Conservation (phyloP, 2,329 filamentous ascomycete genomes). For the Trichoderma sp. region DNA sequence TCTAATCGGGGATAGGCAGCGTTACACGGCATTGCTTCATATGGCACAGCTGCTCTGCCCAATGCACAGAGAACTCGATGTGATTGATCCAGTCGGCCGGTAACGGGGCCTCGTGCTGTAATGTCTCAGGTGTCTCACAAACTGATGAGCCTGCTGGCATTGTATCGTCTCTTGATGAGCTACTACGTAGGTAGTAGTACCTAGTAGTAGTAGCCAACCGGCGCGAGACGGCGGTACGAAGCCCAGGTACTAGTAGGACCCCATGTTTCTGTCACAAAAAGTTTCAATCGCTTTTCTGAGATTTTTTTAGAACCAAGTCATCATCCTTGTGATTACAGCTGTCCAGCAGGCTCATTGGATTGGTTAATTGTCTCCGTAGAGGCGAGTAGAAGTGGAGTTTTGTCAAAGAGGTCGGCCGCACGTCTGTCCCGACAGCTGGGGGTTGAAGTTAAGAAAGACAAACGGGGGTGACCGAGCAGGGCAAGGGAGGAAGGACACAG, state of each 20-base stretch:
- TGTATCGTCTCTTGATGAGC: background rate
- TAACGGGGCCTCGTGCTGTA: background rate
- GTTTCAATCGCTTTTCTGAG: background rate
- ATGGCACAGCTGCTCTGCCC: background rate
- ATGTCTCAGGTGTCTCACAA: constrained; percentile 12
- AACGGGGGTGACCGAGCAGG: background rate
- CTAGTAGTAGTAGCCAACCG: background rate
- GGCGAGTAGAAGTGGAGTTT: constrained; percentile 5
- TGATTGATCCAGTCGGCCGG: constrained; percentile 9
- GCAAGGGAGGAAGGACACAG: constrained; percentile 1
- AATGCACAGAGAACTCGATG: background rate
- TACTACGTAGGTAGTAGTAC: too few species aligned
- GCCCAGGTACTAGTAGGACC: background rate
- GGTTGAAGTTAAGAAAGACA: constrained; percentile 5
- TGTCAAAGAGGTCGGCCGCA: constrained; percentile 14
- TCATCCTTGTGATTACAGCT: constrained; percentile 2
- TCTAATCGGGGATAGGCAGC: constrained; percentile 16
- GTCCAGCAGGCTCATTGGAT: background rate
- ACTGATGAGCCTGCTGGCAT: background rate
- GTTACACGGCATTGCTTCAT: constrained; percentile 14
- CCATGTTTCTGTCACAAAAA: constrained; percentile 16
- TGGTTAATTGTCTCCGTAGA: constrained; percentile 16
- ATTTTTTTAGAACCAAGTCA: background rate
- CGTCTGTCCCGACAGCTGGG: constrained; percentile 8
- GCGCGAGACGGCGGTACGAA: background rate